Evolutionary conservation across 2,329 filamentous ascomycete genomes (phyloP).

Genomic region (Cercospora citrullina): DNA sequence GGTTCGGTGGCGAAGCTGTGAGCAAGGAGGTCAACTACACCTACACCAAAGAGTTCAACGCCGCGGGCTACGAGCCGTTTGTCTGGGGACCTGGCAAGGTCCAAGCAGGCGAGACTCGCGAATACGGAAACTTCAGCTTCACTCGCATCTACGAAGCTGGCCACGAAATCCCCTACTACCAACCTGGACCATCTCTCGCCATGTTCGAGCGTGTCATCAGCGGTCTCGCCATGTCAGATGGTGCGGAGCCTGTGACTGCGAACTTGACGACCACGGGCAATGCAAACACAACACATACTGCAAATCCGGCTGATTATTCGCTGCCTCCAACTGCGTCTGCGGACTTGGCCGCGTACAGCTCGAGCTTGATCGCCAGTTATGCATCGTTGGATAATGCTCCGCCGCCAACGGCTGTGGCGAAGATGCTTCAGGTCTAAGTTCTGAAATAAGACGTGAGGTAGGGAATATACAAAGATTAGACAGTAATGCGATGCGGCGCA

Average conservation of each 20-base stretch:
- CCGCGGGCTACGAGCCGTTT: conserved; percentile 50
- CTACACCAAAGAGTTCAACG: conserved; percentile 40
- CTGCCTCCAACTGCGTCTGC: conserved; percentile 34
- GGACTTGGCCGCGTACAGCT: conserved; percentile 9
- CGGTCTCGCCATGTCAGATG: conserved; percentile 53
- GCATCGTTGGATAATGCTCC: conserved; percentile 11
- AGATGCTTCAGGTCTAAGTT: neutral
- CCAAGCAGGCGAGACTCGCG: conserved; percentile 55
- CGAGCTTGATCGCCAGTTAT: conserved; percentile 21
- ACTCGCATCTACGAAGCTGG: conserved; percentile 52
- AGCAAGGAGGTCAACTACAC: conserved; percentile 43
- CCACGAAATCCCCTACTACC: conserved; percentile 56
- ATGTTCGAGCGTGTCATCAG: conserved; percentile 52
- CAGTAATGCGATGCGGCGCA: neutral
- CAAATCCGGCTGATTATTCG: conserved; percentile 30
- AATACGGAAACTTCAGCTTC: conserved; percentile 53
- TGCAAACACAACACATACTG: conserved; percentile 44
- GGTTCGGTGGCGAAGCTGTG: conserved; percentile 45
- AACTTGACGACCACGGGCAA: conserved; percentile 38
- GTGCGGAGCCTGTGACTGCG: conserved; percentile 40
- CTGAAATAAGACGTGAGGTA: neutral
- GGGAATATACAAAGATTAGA: neutral
- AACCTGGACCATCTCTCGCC: conserved; percentile 48
- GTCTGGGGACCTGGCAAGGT: conserved; percentile 47
- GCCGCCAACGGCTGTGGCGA: conserved; percentile 9